phyloP scores from a whole-genome alignment of 2,329 filamentous ascomycete species.

The Talaromyces sp. region DNA sequence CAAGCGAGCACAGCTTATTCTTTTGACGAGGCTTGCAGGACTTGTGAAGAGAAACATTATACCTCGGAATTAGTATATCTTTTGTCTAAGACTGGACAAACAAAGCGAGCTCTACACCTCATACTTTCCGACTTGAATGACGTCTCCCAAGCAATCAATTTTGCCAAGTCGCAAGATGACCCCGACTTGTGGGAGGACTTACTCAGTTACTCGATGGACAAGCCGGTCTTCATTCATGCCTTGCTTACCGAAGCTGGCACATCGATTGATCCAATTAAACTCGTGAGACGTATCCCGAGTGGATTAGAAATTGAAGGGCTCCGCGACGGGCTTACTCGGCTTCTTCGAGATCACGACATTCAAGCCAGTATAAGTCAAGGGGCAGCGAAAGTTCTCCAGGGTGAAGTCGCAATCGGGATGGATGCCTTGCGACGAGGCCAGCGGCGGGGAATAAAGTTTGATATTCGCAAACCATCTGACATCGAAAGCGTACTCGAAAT shows the following conservation, averaged over 20 bases:
- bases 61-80: conserved; percentile 93
- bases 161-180: conserved; percentile 90
- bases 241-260: conserved; percentile 92
- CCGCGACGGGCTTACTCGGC: conserved; percentile 78
- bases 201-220: conserved; percentile 95
- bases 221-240: conserved; percentile 87
- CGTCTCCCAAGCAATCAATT: conserved; percentile 86
- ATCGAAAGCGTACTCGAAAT: background rate
- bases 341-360: conserved; percentile 94
- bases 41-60: conserved; percentile 77
- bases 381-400: conserved; percentile 77
- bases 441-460: conserved; percentile 82
- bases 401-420: conserved; percentile 84
- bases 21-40: conserved; percentile 67
- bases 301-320: conserved; percentile 89
- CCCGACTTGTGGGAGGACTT: conserved; percentile 93
- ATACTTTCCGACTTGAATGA: conserved; percentile 93
- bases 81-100: conserved; percentile 90
- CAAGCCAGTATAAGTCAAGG: conserved; percentile 89
- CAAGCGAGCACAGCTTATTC: conserved; percentile 79
- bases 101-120: conserved; percentile 82
- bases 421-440: conserved; percentile 74
- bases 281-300: conserved; percentile 86
- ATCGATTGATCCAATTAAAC: conserved; percentile 82
- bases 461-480: conserved; percentile 52